Percentiles rank a stretch among this genome's conserved stretches.
phyloP scores from a whole-genome alignment of 805 yeast genomes.

The Candida oleophila region DNA sequence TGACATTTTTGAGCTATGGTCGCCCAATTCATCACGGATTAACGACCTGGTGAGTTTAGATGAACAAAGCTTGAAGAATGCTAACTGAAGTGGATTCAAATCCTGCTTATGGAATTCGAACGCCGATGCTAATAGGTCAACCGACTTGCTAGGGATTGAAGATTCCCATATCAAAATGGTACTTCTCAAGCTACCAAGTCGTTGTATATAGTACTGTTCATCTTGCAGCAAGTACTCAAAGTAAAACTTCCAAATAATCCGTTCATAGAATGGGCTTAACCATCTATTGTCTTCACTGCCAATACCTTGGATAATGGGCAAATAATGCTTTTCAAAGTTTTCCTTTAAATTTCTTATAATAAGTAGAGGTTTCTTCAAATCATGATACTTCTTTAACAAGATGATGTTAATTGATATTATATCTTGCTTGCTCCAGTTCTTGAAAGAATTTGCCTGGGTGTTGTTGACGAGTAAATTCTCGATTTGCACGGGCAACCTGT shows the following conservation, averaged over 20 bases:
- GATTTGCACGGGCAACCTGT: slow-evolving; percentile 15
- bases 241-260: slow-evolving; percentile 42
- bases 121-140: slow-evolving; percentile 14
- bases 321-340: slow-evolving; percentile 23
- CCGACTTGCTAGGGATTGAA: slow-evolving; percentile 15
- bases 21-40: slow-evolving; percentile 14
- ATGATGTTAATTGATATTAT: slow-evolving; percentile 28
- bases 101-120: slow-evolving; percentile 11
- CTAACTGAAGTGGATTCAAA: slow-evolving; percentile 22
- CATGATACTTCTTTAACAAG: slow-evolving; percentile 36
- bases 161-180: slow-evolving; percentile 40
- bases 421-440: slow-evolving; percentile 18
- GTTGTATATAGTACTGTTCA: slow-evolving; percentile 22
- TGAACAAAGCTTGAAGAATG: slow-evolving; percentile 23
- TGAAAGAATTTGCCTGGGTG: slow-evolving; percentile 6
- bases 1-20: background rate
- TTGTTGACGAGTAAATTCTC: slow-evolving; percentile 2
- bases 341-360: slow-evolving; percentile 28
- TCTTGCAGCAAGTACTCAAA: slow-evolving; percentile 27
- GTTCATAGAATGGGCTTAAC: slow-evolving; percentile 36
- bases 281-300: background rate
- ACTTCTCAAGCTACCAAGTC: slow-evolving; percentile 21
- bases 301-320: slow-evolving; percentile 20
- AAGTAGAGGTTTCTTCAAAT: slow-evolving; percentile 28
- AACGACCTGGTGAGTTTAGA: slow-evolving; percentile 13